These are phyloP conservation scores for Scheffersomyces segobiensis DNA, from an alignment of 1,139 yeast species.

Conservation along the genomic window DNA sequence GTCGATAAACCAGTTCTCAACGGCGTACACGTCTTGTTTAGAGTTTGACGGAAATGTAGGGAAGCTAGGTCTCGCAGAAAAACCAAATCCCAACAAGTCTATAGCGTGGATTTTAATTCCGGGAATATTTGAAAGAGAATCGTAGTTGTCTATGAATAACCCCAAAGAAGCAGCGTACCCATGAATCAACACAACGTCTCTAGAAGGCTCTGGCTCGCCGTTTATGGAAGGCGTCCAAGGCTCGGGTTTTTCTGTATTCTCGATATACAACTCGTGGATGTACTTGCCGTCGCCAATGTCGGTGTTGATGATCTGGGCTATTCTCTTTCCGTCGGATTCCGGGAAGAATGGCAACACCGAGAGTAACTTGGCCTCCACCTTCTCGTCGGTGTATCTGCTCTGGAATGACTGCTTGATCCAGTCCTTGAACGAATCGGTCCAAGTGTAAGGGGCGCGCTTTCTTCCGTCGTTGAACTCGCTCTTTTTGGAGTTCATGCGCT, in stretches of 20 bases:
- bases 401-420: conserved; percentile 37
- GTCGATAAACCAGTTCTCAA: conserved; percentile 78
- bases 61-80: conserved; percentile 42
- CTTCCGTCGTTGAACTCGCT: conserved; percentile 19
- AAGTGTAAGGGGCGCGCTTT: conserved; percentile 22
- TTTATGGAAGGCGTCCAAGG: conserved; percentile 6
- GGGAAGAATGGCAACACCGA: conserved; percentile 63
- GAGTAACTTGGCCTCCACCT: conserved; percentile 35
- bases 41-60: conserved; percentile 32
- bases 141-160: conserved; percentile 43
- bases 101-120: conserved; percentile 48
- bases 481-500: conserved; percentile 2
- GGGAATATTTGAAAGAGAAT: conserved; percentile 37
- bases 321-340: conserved; percentile 47
- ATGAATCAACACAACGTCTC: conserved; percentile 45
- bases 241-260: conserved; percentile 27
- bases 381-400: conserved; percentile 24
- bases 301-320: conserved; percentile 50
- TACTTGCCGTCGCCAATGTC: conserved; percentile 22
- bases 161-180: conserved; percentile 53
- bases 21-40: conserved; percentile 36
- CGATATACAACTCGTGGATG: conserved; percentile 60
- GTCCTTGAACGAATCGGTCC: conserved; percentile 35
- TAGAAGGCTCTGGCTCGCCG: conserved; percentile 10
- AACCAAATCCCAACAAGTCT: conserved; percentile 48